Evolutionary conservation across 768 basidiomycete species (phyloP), one percentile per base, ranked within the genome.

Genomic region (Tulasnella sp.): DNA sequence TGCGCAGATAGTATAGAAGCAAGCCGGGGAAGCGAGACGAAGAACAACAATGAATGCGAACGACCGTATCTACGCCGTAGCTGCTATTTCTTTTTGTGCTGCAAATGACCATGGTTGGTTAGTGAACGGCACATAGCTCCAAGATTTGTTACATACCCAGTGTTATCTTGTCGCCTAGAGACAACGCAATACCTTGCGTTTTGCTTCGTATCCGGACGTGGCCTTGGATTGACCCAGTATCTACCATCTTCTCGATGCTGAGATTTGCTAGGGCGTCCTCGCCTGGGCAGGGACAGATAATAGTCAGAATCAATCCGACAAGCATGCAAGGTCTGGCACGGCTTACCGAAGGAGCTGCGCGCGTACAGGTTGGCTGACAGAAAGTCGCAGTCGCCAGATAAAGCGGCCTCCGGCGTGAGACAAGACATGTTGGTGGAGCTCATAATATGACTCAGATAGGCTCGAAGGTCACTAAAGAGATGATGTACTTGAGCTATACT

Each of bases 371-470:
- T 97, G 25, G 92, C 94, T 5, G 89, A 90, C 34, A 98, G 75
- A 81, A 97, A 99, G 72, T 93, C 88, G 67, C 93, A 98, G 62
- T 98, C 92, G 52, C 94, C 94, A 21, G 91, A 91, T 53, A 91
- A 80, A 4, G 83, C 85, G 5, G 79, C 82, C 25, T 85, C 85
- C 0, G 94, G 92, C 17, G 94, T 99, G 24, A 99, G 77, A 68
- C 92, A 93, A 9, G 91, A 83, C 93, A 98, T 97, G 70, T 99
- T 97, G 48, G 94, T 99, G 19, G 87, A 82, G 66, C 87, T 85
- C 89, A 97, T 93, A 69, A 99, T 87, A 66, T 97, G 91, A 60
- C 85, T 78, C 59, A 99, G 80, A 75, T 96, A 96, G 62, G 85
- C 82, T 44, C 88, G 87, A 21, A 92, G 85, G 64, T 91, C 84